phyloP scores from a whole-genome alignment of 2,329 filamentous ascomycete species.

The Aspergillus ustus region DNA sequence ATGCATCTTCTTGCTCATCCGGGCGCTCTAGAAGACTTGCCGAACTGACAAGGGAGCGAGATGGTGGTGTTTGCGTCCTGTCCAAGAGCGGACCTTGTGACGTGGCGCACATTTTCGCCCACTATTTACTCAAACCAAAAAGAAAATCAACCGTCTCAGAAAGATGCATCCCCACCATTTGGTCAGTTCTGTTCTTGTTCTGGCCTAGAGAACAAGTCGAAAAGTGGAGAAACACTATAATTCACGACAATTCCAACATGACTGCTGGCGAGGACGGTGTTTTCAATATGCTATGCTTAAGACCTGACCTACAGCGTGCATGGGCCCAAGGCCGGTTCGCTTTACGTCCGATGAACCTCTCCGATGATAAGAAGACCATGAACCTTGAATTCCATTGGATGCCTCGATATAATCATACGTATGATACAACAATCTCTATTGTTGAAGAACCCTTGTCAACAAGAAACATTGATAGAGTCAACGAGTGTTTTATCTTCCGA shows the following conservation, averaged over 20 bases:
- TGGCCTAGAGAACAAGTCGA: background rate
- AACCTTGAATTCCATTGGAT: background rate
- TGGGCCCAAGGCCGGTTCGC: background rate
- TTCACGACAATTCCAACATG: background rate
- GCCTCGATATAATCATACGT: background rate
- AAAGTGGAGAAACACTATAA: background rate
- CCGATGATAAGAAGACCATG: background rate
- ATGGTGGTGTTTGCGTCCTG: background rate
- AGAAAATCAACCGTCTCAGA: background rate
- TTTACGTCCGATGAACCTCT: background rate
- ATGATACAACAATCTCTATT: background rate
- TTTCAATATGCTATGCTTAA: background rate
- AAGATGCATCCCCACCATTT: background rate
- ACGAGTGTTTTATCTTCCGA: background rate
- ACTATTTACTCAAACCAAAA: background rate
- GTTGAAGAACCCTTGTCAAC: background rate
- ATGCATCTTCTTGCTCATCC: background rate
- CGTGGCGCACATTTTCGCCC: background rate
- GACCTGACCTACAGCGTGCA: slow-evolving; percentile 1
- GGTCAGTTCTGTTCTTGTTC: background rate
- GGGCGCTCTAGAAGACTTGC: background rate
- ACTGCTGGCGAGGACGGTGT: background rate
- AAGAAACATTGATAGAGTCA: background rate
- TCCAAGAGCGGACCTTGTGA: background rate
- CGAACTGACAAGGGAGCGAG: background rate